phyloP scores from a whole-genome alignment of 1,284 basidiomycete genomes.

The Wallemia hederae region DNA sequence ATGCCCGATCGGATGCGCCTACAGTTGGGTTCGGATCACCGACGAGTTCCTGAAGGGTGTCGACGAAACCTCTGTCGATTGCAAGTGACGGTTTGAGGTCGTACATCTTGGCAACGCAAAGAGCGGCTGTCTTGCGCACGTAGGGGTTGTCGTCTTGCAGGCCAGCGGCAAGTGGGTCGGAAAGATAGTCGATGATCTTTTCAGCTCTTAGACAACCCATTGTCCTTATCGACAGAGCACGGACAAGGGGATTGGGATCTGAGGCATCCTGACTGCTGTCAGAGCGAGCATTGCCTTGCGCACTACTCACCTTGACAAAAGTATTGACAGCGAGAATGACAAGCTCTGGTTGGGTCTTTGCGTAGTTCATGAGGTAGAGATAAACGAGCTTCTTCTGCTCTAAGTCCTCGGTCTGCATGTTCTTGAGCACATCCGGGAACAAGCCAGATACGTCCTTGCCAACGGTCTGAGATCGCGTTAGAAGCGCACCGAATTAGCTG shows the following conservation, averaged over 20 bases:
- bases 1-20: constrained; percentile 8
- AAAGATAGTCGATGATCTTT: constrained; percentile 96
- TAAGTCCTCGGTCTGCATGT: constrained; percentile 83
- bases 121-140: constrained; percentile 82
- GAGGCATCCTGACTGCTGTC: constrained; percentile 42
- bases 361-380: constrained; percentile 94
- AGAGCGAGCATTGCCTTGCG: constrained; percentile 1
- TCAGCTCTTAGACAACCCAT: constrained; percentile 93
- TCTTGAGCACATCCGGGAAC: constrained; percentile 94
- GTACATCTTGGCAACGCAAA: constrained; percentile 84
- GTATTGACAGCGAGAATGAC: constrained; percentile 97
- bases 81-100: constrained; percentile 86
- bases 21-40: constrained; percentile 94
- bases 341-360: constrained; percentile 85
- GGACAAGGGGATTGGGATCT: constrained; percentile 81
- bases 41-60: constrained; percentile 56
- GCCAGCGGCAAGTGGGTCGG: constrained; percentile 69
- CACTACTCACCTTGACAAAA: constrained; percentile 37
- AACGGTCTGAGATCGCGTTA: constrained; percentile 4
- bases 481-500: constrained; percentile 3
- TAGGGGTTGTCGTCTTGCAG: constrained; percentile 87
- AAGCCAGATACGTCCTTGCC: constrained; percentile 57
- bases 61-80: constrained; percentile 78
- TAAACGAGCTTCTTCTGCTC: constrained; percentile 96
- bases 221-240: constrained; percentile 83